phyloP scores from a whole-genome alignment of 768 basidiomycete species.

The Xerocomus brunneocitrinus region DNA sequence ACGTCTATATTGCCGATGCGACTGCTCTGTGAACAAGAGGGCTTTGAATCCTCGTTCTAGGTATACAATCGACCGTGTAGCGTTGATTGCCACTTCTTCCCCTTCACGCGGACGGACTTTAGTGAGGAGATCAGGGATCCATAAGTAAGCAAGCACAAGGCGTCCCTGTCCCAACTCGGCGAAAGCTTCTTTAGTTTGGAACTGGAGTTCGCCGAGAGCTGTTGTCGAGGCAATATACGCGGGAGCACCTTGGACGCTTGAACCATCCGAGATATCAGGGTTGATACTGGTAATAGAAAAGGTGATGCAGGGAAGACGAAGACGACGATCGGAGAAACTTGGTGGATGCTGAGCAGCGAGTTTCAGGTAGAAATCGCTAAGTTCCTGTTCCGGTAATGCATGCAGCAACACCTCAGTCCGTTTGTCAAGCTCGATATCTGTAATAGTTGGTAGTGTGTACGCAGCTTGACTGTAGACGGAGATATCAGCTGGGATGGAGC shows the following conservation, averaged over 20 bases:
- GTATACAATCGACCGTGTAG: background rate
- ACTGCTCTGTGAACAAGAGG: slow-evolving; percentile 6
- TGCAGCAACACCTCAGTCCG: background rate
- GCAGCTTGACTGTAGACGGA: slow-evolving; percentile 9
- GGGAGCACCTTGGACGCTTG: background rate
- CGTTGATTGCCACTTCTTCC: background rate
- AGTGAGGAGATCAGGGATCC: slow-evolving; percentile 6
- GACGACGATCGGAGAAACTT: slow-evolving; percentile 5
- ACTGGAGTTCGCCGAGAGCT: slow-evolving; percentile 1
- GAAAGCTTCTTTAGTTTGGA: background rate
- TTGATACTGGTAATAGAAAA: background rate
- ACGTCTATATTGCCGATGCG: slow-evolving; percentile 15
- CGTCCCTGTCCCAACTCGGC: background rate
- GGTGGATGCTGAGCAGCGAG: background rate
- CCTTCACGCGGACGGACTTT: background rate
- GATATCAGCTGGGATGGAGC: slow-evolving; percentile 11
- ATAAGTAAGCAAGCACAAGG: slow-evolving; percentile 8
- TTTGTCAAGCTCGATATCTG: background rate
- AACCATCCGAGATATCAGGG: background rate
- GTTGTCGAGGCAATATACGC: background rate
- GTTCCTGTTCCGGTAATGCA: background rate
- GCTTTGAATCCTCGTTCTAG: slow-evolving; percentile 9
- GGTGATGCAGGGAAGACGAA: slow-evolving; percentile 11
- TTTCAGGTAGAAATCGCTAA: background rate
- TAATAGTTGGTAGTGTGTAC: background rate